Base-by-base conservation (phyloP, 148 eudicot genomes). In the Oxyria digyna region DNA sequence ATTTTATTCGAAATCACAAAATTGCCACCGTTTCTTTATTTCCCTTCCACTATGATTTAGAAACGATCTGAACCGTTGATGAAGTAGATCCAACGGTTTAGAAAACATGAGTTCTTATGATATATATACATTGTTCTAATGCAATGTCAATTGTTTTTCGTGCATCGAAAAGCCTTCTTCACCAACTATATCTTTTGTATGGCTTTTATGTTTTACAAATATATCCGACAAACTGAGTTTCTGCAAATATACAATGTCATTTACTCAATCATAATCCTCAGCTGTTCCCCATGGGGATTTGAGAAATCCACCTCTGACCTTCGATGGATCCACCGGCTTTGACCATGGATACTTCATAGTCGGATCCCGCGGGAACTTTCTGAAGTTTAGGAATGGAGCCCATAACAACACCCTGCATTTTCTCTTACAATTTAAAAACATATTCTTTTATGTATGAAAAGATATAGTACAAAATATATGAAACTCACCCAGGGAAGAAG, bases 331-430 rank as follows among this genome's bases (percentile, higher is more conserved):
- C 68, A 83, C 78, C 1, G 96, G 96, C 46, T 72, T 77, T 4
- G 90, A 83, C 97, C 97, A 89, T 4, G 97, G 96, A 73, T 91
- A 82, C 84, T 87, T 82, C 89, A 87, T 81, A 0, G 79, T 62
- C 41, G 97, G 92, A 67, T 91, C 97, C 63, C 97, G 37, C 0
- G 97, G 97, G 52, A 91, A 89, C 64, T 84, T 91, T 69, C 97
- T 84, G 89, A 91, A 89, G 83, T 91, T 91, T 33, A 91, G 67
- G 74, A 91, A 89, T 54, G 97, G 97, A 63, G 96, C 92, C 97
- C 96, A 91, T 14, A 91, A 81, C 81, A 91, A 37, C 32, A 91
- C 67, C 43, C 93, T 91, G 80, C 71, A 71, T 55, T 1, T 43
- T 8, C 21, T 46, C 20, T n/a, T 45, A 45, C 49, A 45, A 45